phyloP scores from a whole-genome alignment of 1,284 basidiomycete genomes.

The Stygiomarasmius scandens region DNA sequence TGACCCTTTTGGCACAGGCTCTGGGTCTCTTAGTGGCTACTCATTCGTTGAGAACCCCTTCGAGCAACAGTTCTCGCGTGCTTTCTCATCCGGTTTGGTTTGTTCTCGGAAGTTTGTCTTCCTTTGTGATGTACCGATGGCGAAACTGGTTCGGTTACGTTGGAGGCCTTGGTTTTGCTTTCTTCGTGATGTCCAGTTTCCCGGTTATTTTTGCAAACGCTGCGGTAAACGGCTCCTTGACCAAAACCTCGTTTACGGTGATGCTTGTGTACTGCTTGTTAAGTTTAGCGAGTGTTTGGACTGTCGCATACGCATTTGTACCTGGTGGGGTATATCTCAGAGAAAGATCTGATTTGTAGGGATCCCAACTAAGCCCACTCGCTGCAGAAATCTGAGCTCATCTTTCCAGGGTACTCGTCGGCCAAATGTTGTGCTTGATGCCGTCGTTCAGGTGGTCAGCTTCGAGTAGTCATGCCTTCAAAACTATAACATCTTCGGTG shows the following conservation, averaged over 20 bases:
- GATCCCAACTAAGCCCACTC: slow-evolving; percentile 16
- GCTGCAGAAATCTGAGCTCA: too few species aligned
- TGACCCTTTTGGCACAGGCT: slow-evolving; percentile 71
- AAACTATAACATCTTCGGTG: slow-evolving; percentile 17
- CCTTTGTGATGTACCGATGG: slow-evolving; percentile 61
- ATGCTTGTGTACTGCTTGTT: slow-evolving; percentile 70
- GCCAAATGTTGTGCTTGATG: slow-evolving; percentile 52
- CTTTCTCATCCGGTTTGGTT: slow-evolving; percentile 55
- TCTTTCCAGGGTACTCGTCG: slow-evolving; percentile 50
- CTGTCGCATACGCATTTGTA: slow-evolving; percentile 94
- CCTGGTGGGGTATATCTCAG: slow-evolving; percentile 81
- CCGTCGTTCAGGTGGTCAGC: slow-evolving; percentile 48
- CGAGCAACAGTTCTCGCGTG: slow-evolving; percentile 15
- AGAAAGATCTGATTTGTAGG: slow-evolving; percentile 78
- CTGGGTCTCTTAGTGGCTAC: slow-evolving; percentile 56
- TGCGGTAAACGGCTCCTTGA: slow-evolving; percentile 39
- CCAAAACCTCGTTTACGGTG: slow-evolving; percentile 55
- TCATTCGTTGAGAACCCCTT: not conserved
- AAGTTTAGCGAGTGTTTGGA: slow-evolving; percentile 75
- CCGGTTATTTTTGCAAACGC: slow-evolving; percentile 57
- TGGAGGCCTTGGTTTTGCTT: slow-evolving; percentile 69
- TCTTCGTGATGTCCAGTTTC: slow-evolving; percentile 70
- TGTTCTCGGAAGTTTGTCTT: slow-evolving; percentile 49
- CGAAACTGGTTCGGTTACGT: slow-evolving; percentile 77
- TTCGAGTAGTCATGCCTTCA: slow-evolving; percentile 4